These are phyloP conservation scores for Amanita pseudoporphyria DNA, from an alignment of 768 basidiomycete species.

Conservation along the genomic window DNA sequence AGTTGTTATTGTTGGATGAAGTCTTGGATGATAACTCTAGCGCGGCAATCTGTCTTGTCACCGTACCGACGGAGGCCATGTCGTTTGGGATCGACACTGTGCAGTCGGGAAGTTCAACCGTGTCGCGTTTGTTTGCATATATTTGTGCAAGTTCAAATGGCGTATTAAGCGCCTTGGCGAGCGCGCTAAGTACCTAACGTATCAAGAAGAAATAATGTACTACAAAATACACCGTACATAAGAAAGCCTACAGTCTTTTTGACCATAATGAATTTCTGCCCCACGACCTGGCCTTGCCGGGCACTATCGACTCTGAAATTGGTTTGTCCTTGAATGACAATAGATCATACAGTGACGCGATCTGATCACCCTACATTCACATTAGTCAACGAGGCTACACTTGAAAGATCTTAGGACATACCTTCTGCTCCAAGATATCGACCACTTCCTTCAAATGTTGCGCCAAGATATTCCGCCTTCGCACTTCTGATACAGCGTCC, in stretches of 20 bases:
- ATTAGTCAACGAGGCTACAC: background rate
- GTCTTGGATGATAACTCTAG: slow-evolving; percentile 38
- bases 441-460: slow-evolving; percentile 87
- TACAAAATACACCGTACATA: background rate
- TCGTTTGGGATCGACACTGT: background rate
- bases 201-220: background rate
- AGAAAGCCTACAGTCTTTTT: background rate
- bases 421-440: slow-evolving; percentile 88
- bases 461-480: slow-evolving; percentile 78
- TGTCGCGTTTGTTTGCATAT: slow-evolving; percentile 2
- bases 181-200: background rate
- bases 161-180: background rate
- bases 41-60: slow-evolving; percentile 61
- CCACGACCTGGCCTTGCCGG: background rate
- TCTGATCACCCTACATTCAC: slow-evolving; percentile 72
- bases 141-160: background rate
- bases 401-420: slow-evolving; percentile 17
- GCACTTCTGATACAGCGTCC: slow-evolving; percentile 74
- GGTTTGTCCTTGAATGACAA: slow-evolving; percentile 69
- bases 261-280: slow-evolving; percentile 3
- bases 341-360: slow-evolving; percentile 82
- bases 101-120: background rate
- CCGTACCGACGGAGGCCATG: slow-evolving; percentile 42
- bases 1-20: slow-evolving; percentile 33
- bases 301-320: slow-evolving; percentile 1